Evolutionary conservation across 176 grass and related monocot species (phyloP), one percentile per base, ranked within the genome.

Genomic region (Hsuehochloa calcarea): DNA sequence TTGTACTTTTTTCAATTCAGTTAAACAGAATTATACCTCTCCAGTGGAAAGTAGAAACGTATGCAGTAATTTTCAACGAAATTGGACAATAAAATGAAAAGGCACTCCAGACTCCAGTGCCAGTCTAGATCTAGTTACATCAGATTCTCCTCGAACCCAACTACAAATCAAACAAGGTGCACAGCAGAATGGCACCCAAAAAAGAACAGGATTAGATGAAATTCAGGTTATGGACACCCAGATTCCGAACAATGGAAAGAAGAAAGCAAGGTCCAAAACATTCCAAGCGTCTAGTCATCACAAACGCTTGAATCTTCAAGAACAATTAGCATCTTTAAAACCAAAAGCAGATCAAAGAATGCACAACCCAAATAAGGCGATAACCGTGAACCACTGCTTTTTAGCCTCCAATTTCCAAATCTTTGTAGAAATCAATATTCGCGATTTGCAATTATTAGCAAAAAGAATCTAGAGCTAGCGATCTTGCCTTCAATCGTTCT

Each of bases 381-480:
- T 45, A 35, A 38, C 73, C 55, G 63, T n/a, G 72, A 54, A 76
- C 46, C 58, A 22, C 77, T 67, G 60, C 60, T 15, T 87, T 74
- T n/a, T 50, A 55, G 46, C 17, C 31, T 46, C 38, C 7, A 87
- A 47, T 49, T 60, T 76, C 19, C 49, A 26, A 66, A 41, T 77
- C 54, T 60, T n/a, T 14, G 3, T 23, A 77, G 54, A 41, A 15
- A 61, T 11, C 14, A 26, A 61, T 38, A 50, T 19, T 38, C 16
- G 70, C 12, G 17, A 25, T 45, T 72, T 55, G 8, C 27, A 26
- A 60, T 82, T 76, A 75, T 68, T 87, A 87, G 46, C 60, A 40
- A 25, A 73, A 68, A 75, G n/a, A 83, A 83, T 77, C 41, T 70
- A 82, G 70, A 5, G 39, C 62, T 68, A 75, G 12, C 37, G 51